Evolutionary conservation across 2,329 filamentous ascomycete species (phyloP).

Genomic region (Hirsutella minnesotensis): DNA sequence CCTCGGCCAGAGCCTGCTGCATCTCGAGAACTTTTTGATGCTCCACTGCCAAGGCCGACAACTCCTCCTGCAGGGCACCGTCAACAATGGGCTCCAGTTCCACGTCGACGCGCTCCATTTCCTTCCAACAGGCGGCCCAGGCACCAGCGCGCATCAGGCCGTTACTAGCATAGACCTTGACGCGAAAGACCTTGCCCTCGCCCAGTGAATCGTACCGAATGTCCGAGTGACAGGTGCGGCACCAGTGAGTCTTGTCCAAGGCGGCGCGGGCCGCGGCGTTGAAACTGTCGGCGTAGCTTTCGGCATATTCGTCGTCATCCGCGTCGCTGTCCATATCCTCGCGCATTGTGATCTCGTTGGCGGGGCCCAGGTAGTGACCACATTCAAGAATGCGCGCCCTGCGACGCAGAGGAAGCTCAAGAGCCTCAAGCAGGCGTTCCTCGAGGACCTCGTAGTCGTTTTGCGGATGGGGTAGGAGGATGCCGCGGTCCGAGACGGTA

Average conservation of each 20-base stretch:
- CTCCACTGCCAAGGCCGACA: slow-evolving; percentile 42
- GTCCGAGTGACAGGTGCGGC: slow-evolving; percentile 40
- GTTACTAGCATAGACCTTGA: slow-evolving; percentile 91
- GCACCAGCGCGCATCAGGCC: slow-evolving; percentile 85
- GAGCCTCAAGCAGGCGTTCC: slow-evolving; percentile 61
- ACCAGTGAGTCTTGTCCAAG: slow-evolving; percentile 38
- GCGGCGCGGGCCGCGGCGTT: slow-evolving; percentile 10
- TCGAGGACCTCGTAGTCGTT: slow-evolving; percentile 72
- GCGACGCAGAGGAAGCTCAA: slow-evolving; percentile 54
- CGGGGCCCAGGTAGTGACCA: slow-evolving; percentile 60
- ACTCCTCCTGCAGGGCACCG: slow-evolving; percentile 41
- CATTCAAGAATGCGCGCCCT: slow-evolving; percentile 62
- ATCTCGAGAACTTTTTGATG: slow-evolving; percentile 28
- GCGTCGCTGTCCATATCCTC: slow-evolving; percentile 32
- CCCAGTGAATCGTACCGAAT: slow-evolving; percentile 43
- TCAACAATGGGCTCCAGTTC: slow-evolving; percentile 71
- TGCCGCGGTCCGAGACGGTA: slow-evolving; percentile 60
- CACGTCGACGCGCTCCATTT: slow-evolving; percentile 98
- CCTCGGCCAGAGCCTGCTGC: slow-evolving; percentile 16
- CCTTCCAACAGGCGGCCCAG: slow-evolving; percentile 88
- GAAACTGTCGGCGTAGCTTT: slow-evolving; percentile 10
- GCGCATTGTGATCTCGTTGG: slow-evolving; percentile 32
- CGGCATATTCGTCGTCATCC: slow-evolving; percentile 27
- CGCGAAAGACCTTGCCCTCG: slow-evolving; percentile 49
- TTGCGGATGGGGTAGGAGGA: slow-evolving; percentile 66